Base-by-base conservation (phyloP, 208 protist species). In the Naegleria lovaniensis region DNA sequence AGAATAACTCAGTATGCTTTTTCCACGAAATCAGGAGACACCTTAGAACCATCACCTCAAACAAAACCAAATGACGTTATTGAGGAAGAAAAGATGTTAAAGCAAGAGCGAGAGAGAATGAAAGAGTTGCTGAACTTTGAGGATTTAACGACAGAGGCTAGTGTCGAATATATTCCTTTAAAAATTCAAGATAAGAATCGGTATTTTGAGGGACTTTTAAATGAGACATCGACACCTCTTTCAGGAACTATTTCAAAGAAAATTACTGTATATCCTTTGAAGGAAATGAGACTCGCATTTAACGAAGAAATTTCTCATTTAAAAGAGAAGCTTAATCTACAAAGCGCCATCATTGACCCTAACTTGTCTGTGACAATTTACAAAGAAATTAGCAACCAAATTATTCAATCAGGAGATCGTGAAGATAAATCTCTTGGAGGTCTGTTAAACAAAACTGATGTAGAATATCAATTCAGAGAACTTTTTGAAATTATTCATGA, bases 141-240 rank as follows among this genome's bases (percentile, higher is more conserved):
- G 48, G 83, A 85, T 48, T 48, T 48, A 43, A 39, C 0, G 41
- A n/a, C n/a, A 29, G 33, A 39, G 5, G 40, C 83, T 48, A 85
- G 41, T 85, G 39, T 48, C 5, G 33, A 51, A 85, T 85, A 85
- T 48, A 85, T 85, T 43, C 83, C 83, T 4, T 48, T 85, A 16
- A 85, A 85, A 39, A 85, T 85, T 48, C 83, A 85, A 39, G 83
- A 85, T 29, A 85, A 85, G 38, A 85, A 33, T 48, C 39, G 83
- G 41, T 85, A 85, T 48, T 85, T 85, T 85, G 83, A 85, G 38
- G 83, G 83, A 33, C 41, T 85, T 43, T 48, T 48, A 43, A 85
- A 48, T 19, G 39, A 85, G 16, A 6, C n/a, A 43, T 3, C 29
- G 15, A 29, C 40, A 0, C 29, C 38, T 19, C 16, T 36, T 40